These are phyloP conservation scores for Tricholoma flavovirens DNA, from an alignment of 768 basidiomycete species.

Conservation along the genomic window DNA sequence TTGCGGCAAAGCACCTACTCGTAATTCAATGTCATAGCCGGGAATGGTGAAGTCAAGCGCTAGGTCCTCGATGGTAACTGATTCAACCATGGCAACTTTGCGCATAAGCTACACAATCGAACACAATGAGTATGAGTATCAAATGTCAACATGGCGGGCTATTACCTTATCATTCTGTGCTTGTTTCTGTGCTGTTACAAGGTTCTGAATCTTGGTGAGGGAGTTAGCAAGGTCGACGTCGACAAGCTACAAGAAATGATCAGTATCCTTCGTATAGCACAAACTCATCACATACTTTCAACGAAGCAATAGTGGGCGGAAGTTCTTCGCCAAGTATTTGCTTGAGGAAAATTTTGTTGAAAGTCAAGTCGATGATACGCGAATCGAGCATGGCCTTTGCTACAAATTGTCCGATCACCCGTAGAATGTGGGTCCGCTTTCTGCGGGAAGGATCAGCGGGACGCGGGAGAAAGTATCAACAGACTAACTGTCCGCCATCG, in stretches of 20 bases:
- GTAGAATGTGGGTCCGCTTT: constrained; percentile 81
- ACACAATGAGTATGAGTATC: neutral
- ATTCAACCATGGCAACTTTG: constrained; percentile 53
- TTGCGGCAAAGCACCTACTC: constrained; percentile 40
- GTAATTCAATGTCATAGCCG: constrained; percentile 90
- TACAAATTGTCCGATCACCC: constrained; percentile 91
- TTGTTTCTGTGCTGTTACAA: constrained; percentile 43
- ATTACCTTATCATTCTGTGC: constrained; percentile 52
- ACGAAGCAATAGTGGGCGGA: constrained; percentile 73
- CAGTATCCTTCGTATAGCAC: constrained; percentile 5
- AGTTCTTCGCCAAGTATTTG: constrained; percentile 84
- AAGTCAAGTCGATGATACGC: constrained; percentile 91
- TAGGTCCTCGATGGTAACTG: constrained; percentile 77
- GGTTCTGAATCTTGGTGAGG: constrained; percentile 68
- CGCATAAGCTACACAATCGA: constrained; percentile 36
- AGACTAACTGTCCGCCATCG: constrained; percentile 70
- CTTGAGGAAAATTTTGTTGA: constrained; percentile 95
- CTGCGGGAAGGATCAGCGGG: constrained; percentile 29
- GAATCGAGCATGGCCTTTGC: constrained; percentile 97
- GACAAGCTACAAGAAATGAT: constrained; percentile 49
- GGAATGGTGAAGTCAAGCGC: constrained; percentile 95
- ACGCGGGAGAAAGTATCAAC: neutral
- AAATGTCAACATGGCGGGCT: constrained; percentile 1
- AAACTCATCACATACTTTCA: constrained; percentile 51
- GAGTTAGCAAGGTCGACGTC: constrained; percentile 85